Percentiles rank a stretch among this genome's conserved stretches.
Evolutionary conservation across 768 basidiomycete species (phyloP).

Genomic region (Boletus vermiculosoides): DNA sequence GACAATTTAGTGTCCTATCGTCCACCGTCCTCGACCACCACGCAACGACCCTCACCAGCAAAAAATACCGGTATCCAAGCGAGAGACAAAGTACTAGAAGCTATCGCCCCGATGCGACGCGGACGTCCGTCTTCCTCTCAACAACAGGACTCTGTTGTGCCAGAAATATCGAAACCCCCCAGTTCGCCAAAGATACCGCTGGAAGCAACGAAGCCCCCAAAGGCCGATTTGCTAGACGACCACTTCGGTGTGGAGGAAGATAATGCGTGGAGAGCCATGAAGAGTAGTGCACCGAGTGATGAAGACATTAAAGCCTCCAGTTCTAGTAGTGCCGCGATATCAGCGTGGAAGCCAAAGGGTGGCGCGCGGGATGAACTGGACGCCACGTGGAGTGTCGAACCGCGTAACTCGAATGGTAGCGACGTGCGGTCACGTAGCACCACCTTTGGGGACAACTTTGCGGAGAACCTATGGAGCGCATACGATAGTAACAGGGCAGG

Average conservation of each 20-base stretch:
- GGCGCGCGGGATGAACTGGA: slow-evolving; percentile 22
- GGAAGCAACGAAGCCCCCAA: slow-evolving; percentile 16
- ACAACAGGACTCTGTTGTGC: slow-evolving; percentile 36
- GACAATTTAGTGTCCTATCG: slow-evolving; percentile 43
- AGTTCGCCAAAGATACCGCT: slow-evolving; percentile 19
- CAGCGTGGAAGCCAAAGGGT: slow-evolving; percentile 31
- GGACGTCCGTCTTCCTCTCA: slow-evolving; percentile 53
- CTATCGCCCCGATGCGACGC: slow-evolving; percentile 75
- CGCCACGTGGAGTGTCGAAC: slow-evolving; percentile 44
- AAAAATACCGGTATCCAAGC: slow-evolving; percentile 59
- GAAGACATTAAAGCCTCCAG: slow-evolving; percentile 20
- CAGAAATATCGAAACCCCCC: slow-evolving; percentile 30
- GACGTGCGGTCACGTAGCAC: slow-evolving; percentile 23
- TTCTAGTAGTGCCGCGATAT: slow-evolving; percentile 25
- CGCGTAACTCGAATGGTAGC: slow-evolving; percentile 22
- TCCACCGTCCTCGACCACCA: slow-evolving; percentile 16
- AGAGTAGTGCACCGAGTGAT: slow-evolving; percentile 18
- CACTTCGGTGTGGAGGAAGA: slow-evolving; percentile 44
- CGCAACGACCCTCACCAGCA: slow-evolving; percentile 19
- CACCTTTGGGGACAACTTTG: slow-evolving; percentile 68
- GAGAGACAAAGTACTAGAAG: slow-evolving; percentile 75
- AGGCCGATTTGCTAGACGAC: slow-evolving; percentile 36
- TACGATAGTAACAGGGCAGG: slow-evolving; percentile 36
- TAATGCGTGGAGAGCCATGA: slow-evolving; percentile 46
- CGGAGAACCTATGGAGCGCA: slow-evolving; percentile 53